These are phyloP conservation scores for Chaetomium sp. DNA, from an alignment of 2,329 filamentous ascomycete species.

Conservation along the genomic window DNA sequence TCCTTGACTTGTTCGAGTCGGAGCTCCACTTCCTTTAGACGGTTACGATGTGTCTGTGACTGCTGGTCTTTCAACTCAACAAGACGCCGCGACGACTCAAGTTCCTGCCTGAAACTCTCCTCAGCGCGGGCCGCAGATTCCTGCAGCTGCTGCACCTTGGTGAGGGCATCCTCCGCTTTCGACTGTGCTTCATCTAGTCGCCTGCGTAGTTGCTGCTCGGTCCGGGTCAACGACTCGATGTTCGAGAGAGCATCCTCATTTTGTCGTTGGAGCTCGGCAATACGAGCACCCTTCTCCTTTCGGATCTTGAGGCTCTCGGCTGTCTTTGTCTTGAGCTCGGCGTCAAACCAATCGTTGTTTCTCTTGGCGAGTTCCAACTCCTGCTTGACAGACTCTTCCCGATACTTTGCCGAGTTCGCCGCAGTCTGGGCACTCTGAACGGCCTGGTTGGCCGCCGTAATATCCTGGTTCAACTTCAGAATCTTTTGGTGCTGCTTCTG, in stretches of 20 bases:
- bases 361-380: slow-evolving; percentile 83
- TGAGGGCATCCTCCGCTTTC: slow-evolving; percentile 78
- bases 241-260: slow-evolving; percentile 78
- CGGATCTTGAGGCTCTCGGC: slow-evolving; percentile 82
- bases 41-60: slow-evolving; percentile 63
- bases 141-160: slow-evolving; percentile 76
- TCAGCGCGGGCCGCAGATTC: slow-evolving; percentile 76
- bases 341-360: slow-evolving; percentile 90
- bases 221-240: slow-evolving; percentile 70
- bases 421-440: slow-evolving; percentile 76
- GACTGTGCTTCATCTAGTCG: slow-evolving; percentile 77
- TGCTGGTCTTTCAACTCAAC: slow-evolving; percentile 76
- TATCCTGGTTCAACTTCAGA: slow-evolving; percentile 73
- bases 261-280: slow-evolving; percentile 79
- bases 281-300: slow-evolving; percentile 88
- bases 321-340: slow-evolving; percentile 83
- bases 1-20: slow-evolving; percentile 58
- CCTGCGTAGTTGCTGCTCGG: slow-evolving; percentile 71
- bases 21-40: slow-evolving; percentile 62
- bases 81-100: slow-evolving; percentile 73
- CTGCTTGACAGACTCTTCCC: slow-evolving; percentile 82
- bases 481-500: slow-evolving; percentile 85
- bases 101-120: slow-evolving; percentile 78
- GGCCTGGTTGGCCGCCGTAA: slow-evolving; percentile 73
- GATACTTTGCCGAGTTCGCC: slow-evolving; percentile 76